Percentiles rank a stretch among this genome's conserved stretches.
Conservation (phyloP, 2,329 filamentous ascomycete species). For the Aspergillus candidus region DNA sequence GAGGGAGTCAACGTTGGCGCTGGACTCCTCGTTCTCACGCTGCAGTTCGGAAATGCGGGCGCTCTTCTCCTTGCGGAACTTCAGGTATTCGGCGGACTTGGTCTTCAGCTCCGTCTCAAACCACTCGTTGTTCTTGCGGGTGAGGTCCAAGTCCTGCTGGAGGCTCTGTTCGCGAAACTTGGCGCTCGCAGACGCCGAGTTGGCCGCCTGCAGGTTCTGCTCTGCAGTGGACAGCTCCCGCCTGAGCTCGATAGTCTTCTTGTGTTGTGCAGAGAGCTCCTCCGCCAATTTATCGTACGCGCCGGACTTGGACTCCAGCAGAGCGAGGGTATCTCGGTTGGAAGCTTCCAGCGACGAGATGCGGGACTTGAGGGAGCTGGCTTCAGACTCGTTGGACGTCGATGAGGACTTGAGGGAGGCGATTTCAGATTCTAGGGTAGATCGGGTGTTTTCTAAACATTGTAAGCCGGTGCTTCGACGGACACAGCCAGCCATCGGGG, state of each 20-base stretch:
- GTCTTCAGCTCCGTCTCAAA: slow-evolving; percentile 86
- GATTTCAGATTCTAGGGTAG: slow-evolving; percentile 73
- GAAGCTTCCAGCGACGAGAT: slow-evolving; percentile 83
- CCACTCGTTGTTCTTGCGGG: slow-evolving; percentile 89
- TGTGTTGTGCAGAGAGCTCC: slow-evolving; percentile 81
- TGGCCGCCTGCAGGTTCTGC: slow-evolving; percentile 74
- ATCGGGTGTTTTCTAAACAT: slow-evolving; percentile 63
- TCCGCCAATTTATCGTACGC: slow-evolving; percentile 80
- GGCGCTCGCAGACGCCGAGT: slow-evolving; percentile 70
- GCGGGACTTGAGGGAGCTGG: slow-evolving; percentile 71
- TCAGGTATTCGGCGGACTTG: slow-evolving; percentile 78
- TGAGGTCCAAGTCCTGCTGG: slow-evolving; percentile 81
- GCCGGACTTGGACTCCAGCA: slow-evolving; percentile 83
- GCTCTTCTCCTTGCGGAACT: slow-evolving; percentile 91
- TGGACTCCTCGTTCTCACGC: slow-evolving; percentile 78
- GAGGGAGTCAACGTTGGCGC: slow-evolving; percentile 67
- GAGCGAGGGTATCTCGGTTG: slow-evolving; percentile 80
- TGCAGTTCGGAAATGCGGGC: slow-evolving; percentile 83
- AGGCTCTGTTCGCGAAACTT: slow-evolving; percentile 88
- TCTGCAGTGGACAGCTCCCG: slow-evolving; percentile 77
- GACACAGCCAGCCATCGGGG: neutral
- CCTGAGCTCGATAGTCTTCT: slow-evolving; percentile 76
- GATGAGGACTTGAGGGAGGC: slow-evolving; percentile 69
- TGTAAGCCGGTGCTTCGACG: slow-evolving; percentile 13
- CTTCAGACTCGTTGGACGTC: slow-evolving; percentile 59